Base-by-base conservation (phyloP, 257 asterid genomes). In the Henckelia pumila region DNA sequence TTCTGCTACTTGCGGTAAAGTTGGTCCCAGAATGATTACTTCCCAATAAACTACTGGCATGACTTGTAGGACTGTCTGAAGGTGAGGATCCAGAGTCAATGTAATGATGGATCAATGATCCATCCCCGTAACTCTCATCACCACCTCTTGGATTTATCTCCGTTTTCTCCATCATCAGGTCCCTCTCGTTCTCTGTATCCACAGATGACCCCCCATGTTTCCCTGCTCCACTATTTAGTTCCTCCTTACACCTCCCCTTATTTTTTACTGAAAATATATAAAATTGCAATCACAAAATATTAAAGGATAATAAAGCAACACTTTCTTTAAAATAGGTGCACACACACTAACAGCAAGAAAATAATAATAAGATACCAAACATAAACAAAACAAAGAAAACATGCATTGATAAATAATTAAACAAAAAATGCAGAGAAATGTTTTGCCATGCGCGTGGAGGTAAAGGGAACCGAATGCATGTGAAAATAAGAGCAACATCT, bases 11-110 rank as follows among this genome's bases (percentile, higher is more conserved):
- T 24, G 79, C 86, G 23, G 86, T 84, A 56, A 93, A 88, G 79
- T 73, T 88, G 69, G 81, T 67, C 35, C 82, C 84, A 2, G 89
- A 89, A 68, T 81, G 86, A 76, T 83, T 81, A 66, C 86, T 82
- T 57, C 89, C 88, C 76, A 79, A 49, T 26, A 73, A 74, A 26
- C 95, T 92, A 53, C 92, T 84, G 60, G 82, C 66, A 59, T 89
- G 92, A 81, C 89, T 87, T 67, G 85, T 76, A 56, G 89, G 95
- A 63, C 95, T 90, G 78, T 77, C 80, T 3, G 81, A 76, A 58
- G 87, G 95, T 0, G 91, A 77, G 22, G 74, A 81, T 56, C 81
- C 95, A 1, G 75, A 79, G 69, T 88, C 93, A 62, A 89, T 79
- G 79, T 72, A 83, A 71, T 75, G 86, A 67, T 82, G 80, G 63